A percentile compares a stretch with the other conserved stretches of the same genome.
Conservation (phyloP, 495 filamentous ascomycete species). For the Penicillium mononematosum region DNA sequence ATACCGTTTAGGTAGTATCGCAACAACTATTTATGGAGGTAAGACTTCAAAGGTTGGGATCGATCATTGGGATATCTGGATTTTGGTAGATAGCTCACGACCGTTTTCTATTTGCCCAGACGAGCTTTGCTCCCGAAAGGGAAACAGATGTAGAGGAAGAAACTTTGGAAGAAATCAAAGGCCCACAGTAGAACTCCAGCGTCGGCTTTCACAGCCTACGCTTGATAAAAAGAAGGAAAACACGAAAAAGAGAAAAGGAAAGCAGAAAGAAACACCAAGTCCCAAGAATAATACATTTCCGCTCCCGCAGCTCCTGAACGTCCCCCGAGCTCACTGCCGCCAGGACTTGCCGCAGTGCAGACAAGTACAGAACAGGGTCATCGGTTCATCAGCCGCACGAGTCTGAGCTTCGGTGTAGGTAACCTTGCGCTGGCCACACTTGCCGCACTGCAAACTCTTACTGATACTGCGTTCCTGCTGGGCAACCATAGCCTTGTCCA, state of each 20-base stretch:
- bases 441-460: constrained; percentile 79
- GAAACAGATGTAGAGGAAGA: constrained; percentile 1
- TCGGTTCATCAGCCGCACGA: constrained; percentile 77
- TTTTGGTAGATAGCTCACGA: constrained; percentile 4
- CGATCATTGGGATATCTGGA: constrained; percentile 5
- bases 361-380: constrained; percentile 50
- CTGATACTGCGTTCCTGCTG: constrained; percentile 74
- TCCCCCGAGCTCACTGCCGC: constrained; percentile 37
- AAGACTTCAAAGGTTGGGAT: neutral
- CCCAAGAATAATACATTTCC: constrained; percentile 24
- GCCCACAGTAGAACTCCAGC: constrained; percentile 18
- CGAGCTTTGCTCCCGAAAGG: neutral
- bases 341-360: constrained; percentile 52
- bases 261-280: constrained; percentile 13
- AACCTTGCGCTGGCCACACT: constrained; percentile 89
- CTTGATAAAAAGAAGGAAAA: constrained; percentile 8
- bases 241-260: constrained; percentile 12
- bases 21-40: neutral
- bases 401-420: constrained; percentile 96
- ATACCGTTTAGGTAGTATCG: neutral
- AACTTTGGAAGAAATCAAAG: neutral
- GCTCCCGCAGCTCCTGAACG: neutral
- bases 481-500: constrained; percentile 72
- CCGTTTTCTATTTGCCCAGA: neutral
- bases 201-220: constrained; percentile 7